Conservation (phyloP, 2,329 filamentous ascomycete genomes). For the Talaromyces sp. region DNA sequence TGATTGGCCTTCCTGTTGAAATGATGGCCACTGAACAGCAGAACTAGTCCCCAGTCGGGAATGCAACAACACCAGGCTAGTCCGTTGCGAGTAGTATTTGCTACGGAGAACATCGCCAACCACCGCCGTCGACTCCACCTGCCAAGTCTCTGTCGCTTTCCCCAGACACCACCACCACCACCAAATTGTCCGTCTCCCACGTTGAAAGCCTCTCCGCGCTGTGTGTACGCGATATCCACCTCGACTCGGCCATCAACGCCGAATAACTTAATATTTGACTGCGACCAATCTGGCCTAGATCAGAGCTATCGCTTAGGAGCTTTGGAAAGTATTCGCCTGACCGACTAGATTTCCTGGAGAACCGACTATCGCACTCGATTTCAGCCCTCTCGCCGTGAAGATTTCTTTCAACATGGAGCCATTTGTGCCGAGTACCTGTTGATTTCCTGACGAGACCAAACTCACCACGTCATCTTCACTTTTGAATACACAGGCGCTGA, state of each 20-base stretch:
- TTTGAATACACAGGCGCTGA: constrained; percentile 1
- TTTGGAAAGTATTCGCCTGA: neutral
- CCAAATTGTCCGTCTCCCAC: neutral
- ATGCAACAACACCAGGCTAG: neutral
- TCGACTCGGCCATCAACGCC: neutral
- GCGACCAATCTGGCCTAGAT: neutral
- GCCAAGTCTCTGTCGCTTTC: neutral
- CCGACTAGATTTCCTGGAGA: neutral
- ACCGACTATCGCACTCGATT: neutral
- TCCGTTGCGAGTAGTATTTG: neutral
- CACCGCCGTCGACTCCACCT: neutral
- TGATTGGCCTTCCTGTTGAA: neutral
- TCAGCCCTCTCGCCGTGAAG: neutral
- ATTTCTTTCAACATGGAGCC: neutral
- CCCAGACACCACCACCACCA: neutral
- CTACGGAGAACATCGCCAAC: neutral
- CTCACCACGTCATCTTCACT: neutral
- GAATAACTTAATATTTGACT: neutral
- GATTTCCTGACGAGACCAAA: neutral
- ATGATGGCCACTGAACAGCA: neutral
- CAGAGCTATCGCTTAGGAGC: neutral
- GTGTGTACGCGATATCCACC: neutral
- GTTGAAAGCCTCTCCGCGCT: neutral
- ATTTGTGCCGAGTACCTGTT: neutral
- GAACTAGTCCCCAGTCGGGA: neutral